phyloP scores from a whole-genome alignment of 768 basidiomycete species.

The Lentinula raphanica region DNA sequence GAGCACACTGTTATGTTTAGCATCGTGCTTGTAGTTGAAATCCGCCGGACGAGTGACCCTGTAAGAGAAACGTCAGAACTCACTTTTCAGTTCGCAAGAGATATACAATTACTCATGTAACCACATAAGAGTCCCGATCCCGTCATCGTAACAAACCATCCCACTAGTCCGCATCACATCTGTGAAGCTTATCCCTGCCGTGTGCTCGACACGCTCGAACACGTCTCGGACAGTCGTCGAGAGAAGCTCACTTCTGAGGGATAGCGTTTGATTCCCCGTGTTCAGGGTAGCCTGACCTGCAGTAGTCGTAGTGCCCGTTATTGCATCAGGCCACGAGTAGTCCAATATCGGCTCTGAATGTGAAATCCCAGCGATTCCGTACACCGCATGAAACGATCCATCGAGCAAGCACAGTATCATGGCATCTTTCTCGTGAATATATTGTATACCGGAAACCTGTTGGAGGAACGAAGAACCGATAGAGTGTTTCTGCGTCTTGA shows the following conservation, averaged over 20 bases:
- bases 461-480: conserved; percentile 55
- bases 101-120: conserved; percentile 57
- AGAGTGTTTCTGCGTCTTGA: conserved; percentile 47
- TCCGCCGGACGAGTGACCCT: conserved; percentile 62
- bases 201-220: conserved; percentile 45
- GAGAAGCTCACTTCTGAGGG: conserved; percentile 16
- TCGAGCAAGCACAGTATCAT: conserved; percentile 61
- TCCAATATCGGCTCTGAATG: conserved; percentile 34
- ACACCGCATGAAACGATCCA: conserved; percentile 64
- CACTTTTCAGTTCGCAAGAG: too few relatives aligned
- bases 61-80: too few relatives aligned
- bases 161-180: conserved; percentile 63
- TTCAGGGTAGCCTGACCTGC: too few relatives aligned
- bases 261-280: background rate
- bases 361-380: conserved; percentile 34
- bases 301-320: conserved; percentile 18
- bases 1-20: conserved; percentile 51
- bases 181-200: conserved; percentile 27
- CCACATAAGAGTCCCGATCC: conserved; percentile 53
- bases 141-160: conserved; percentile 56
- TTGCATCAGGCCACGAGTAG: conserved; percentile 14
- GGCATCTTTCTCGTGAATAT: conserved; percentile 43
- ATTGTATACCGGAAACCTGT: conserved; percentile 55
- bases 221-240: conserved; percentile 46
- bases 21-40: conserved; percentile 80